phyloP scores from a whole-genome alignment of 2,329 filamentous ascomycete genomes.

The Sporothrix protearum region DNA sequence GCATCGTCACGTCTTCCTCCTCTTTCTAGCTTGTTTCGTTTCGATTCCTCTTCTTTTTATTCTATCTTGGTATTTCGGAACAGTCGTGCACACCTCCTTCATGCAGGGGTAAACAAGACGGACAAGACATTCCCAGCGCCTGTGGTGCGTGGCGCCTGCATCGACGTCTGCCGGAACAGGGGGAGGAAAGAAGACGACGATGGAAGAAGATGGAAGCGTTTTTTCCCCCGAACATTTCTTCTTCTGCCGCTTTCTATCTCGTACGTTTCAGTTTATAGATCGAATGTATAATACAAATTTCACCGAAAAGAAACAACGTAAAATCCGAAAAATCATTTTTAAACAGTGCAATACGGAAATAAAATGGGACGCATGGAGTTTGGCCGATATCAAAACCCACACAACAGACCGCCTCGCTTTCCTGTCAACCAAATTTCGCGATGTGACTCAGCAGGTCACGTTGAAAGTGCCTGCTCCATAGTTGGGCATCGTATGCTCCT shows the following conservation, averaged over 20 bases:
- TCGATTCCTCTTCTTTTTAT: background rate
- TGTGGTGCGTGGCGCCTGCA: background rate
- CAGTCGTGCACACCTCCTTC: background rate
- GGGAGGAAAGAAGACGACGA: background rate
- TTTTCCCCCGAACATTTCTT: background rate
- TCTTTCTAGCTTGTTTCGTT: conserved; percentile 13
- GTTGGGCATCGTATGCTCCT: background rate
- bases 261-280: background rate
- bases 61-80: background rate
- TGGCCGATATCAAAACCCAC: background rate
- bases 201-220: background rate
- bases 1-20: background rate
- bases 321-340: background rate
- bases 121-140: background rate
- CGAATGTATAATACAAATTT: background rate
- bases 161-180: background rate
- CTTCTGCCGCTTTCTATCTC: background rate
- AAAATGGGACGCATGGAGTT: no score
- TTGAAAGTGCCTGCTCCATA: background rate
- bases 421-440: background rate
- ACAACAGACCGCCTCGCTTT: background rate
- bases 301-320: background rate
- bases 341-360: background rate
- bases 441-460: conserved; percentile 12
- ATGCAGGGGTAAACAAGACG: background rate